Evolutionary conservation across 2,329 filamentous ascomycete genomes (phyloP), one percentile per base, ranked within the genome.

Genomic region (Coleophoma crateriformis): DNA sequence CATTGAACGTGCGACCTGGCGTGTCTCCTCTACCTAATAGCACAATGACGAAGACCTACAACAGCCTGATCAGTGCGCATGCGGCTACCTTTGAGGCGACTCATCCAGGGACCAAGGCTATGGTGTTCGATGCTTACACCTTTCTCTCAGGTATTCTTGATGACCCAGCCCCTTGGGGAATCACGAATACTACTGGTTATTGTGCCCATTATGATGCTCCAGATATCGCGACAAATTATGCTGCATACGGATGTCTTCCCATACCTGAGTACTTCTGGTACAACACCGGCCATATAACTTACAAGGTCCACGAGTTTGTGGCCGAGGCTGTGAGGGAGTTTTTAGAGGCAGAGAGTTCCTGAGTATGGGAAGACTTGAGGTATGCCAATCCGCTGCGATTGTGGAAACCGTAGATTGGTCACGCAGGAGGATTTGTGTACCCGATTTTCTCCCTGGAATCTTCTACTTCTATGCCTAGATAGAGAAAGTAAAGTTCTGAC

Each of bases 261-360:
- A 53, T 74, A 47, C 55, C 66, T 6, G 64, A 68, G 37, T 76
- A 75, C 56, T 73, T 75, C 47, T 75, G 72, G 73, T 75, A 70
- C 46, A 70, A 75, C 54, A 67, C 65, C 6, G 72, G 73, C 1
- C 73, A 76, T 66, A 62, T 74, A 57, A 73, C 69, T 1, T 72
- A 63, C 45, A 62, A 66, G 39, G 63, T 68, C 1, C 72, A 75
- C 59, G 54, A 64, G 45, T 59, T 69, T 34, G 57, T 74, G 45
- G 68, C 69, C 0, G 56, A 50, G 20, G 57, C 52, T 3, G 52
- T 63, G 3, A 38, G 41, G 11, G 40, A 44, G n/a, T 60, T 60
- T 48, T 56, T 63, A 47, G 35, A 40, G 17, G 41, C 39, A 19
- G 38, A 48, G 40, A 51, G 46, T 48, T 10, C 7, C 8, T 27